phyloP scores from a whole-genome alignment of 768 basidiomycete genomes.

The Lactifluus volemus region DNA sequence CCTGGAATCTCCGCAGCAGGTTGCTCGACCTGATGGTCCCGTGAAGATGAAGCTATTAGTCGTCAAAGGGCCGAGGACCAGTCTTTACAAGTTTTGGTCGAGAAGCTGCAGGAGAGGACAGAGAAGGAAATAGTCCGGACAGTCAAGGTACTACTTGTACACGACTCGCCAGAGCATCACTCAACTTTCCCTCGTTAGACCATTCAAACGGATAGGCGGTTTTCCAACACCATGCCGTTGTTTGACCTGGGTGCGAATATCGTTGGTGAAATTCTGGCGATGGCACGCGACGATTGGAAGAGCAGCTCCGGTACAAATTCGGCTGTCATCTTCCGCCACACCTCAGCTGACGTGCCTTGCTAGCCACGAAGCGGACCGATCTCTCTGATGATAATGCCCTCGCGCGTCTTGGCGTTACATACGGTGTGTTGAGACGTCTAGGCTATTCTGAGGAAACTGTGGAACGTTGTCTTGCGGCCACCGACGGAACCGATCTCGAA shows the following conservation, averaged over 20 bases:
- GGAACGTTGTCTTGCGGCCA: conserved; percentile 57
- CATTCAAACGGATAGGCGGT: conserved; percentile 75
- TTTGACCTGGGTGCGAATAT: conserved; percentile 55
- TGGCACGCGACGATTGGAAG: conserved; percentile 31
- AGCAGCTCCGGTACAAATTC: conserved; percentile 22
- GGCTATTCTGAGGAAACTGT: conserved; percentile 67
- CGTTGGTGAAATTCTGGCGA: conserved; percentile 46
- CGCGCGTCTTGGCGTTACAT: conserved; percentile 65
- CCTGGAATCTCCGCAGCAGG: neutral
- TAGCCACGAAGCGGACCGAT: conserved; percentile 35
- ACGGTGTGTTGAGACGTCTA: conserved; percentile 69
- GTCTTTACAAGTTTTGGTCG: conserved; percentile 63
- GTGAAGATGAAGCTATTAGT: conserved; percentile 24
- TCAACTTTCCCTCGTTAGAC: conserved; percentile 35
- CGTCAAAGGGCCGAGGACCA: conserved; percentile 41
- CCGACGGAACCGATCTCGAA: conserved; percentile 68
- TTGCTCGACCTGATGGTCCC: neutral
- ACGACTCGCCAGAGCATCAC: neutral
- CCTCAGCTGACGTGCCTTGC: neutral
- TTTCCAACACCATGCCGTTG: conserved; percentile 50
- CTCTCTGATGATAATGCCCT: conserved; percentile 65
- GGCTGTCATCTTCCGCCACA: neutral
- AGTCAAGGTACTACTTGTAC: conserved; percentile 45
- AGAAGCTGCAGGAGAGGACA: conserved; percentile 77
- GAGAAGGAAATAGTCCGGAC: conserved; percentile 74